Conservation (phyloP, 345 rosid species). For the Turnera subulata region DNA sequence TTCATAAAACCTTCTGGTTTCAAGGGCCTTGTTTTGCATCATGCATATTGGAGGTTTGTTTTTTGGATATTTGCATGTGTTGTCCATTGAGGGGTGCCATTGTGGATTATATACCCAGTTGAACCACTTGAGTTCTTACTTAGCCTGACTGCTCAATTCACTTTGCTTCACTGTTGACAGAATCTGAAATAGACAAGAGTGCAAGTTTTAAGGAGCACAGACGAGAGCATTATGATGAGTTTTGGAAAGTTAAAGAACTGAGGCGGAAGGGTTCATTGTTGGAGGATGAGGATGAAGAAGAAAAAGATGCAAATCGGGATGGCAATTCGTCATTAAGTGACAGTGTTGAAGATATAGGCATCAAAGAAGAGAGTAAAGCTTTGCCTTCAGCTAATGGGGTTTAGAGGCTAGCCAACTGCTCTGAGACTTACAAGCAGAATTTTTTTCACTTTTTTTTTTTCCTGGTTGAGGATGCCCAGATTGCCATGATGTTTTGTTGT, state of each 20-base stretch:
- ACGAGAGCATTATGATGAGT: slow-evolving; percentile 83
- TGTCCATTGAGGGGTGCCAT: too few relatives aligned
- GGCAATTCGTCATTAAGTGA: slow-evolving; percentile 36
- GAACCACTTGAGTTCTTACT: too few relatives aligned
- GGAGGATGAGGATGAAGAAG: slow-evolving; percentile 55
- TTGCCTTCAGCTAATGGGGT: slow-evolving; percentile 31
- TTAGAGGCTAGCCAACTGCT: slow-evolving; percentile 5
- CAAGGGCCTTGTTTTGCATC: too few relatives aligned
- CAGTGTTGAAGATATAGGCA: slow-evolving; percentile 43
- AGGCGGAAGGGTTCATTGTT: slow-evolving; percentile 53
- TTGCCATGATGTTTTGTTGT: too few relatives aligned
- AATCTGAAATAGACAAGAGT: slow-evolving; percentile 36
- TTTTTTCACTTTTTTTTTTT: too few relatives aligned
- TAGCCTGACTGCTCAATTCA: too few relatives aligned
- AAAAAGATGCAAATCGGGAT: slow-evolving; percentile 14
- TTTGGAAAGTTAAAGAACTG: slow-evolving; percentile 74
- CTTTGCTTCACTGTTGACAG: slow-evolving; percentile 21
- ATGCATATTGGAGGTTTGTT: too few relatives aligned
- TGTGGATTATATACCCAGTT: too few relatives aligned
- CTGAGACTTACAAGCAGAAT: too few relatives aligned
- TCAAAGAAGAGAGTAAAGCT: slow-evolving; percentile 31
- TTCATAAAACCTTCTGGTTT: too few relatives aligned
- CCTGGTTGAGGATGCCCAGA: too few relatives aligned
- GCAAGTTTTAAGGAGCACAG: slow-evolving; percentile 71
- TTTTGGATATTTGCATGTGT: too few relatives aligned